Evolutionary conservation across 2,329 filamentous ascomycete species (phyloP), one percentile per base, ranked within the genome.

Genomic region (Botrytis fabae): DNA sequence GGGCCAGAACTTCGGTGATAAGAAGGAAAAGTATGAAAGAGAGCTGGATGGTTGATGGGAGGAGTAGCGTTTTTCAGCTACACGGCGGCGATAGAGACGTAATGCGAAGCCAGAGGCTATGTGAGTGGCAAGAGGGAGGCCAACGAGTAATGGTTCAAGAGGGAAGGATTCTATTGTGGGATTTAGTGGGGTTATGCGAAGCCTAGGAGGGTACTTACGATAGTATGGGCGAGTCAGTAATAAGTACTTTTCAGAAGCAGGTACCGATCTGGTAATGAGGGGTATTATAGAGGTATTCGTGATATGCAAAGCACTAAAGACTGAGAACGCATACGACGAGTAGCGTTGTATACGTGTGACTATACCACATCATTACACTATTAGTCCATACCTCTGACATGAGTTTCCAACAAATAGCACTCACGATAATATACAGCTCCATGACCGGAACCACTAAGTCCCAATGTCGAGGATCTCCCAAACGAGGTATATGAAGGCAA

Each of bases 221-320:
- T 98, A 98, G 82, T 96, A 90, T 66, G 97, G 95, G 75, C 95
- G 90, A 42, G 94, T 95, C 82, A 97, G 93, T 76, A 98, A 91
- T 66, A 98, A 90, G 82, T 94, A 97, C 68, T 90, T 90, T 81
- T 98, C 95, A 74, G 92, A 92, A 70, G 90, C 88, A 14, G 91
- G 84, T 10, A 96, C 88, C 63, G 92, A 93, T 73, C 86, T 88
- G 59, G 92, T 93, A 68, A 91, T 78, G 54, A 96, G 88, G 0
- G 94, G 94, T 76, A 97, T 91, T 61, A 97, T 81, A 12, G 93
- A 93, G 48, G 93, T 95, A 78, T 95, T 97, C 79, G 90, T 86
- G 75, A 96, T 85, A 83, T 97, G 94, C 73, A 96, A 86, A 44
- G 89, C 86, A 48, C 91, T 87, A 84, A 95, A 97, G 76, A 93